phyloP scores from a whole-genome alignment of 2,329 filamentous ascomycete species.

The Alternaria panax region DNA sequence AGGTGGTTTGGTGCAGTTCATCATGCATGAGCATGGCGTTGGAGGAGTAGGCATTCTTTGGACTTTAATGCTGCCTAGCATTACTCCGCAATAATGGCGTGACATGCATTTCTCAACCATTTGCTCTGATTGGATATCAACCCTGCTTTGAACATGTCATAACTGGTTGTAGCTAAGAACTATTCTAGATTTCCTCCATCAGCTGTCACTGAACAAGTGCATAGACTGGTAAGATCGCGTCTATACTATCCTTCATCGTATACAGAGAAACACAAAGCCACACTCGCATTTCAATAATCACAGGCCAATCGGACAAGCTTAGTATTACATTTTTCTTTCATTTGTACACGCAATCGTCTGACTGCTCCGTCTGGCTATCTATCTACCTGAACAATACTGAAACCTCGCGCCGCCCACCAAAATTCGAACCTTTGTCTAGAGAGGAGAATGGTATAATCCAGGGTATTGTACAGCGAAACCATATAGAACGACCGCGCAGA shows the following conservation, averaged over 20 bases:
- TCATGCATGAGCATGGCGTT: constrained; percentile 3
- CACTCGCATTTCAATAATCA: neutral
- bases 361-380: neutral
- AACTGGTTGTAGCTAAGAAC: neutral
- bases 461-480: constrained; percentile 44
- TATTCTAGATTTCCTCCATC: neutral
- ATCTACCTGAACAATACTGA: neutral
- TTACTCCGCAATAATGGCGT: neutral
- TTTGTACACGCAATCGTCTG: neutral
- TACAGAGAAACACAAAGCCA: too few relatives aligned
- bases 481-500: constrained; percentile 17
- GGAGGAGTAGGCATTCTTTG: neutral
- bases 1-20: constrained; percentile 1
- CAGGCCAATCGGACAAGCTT: neutral
- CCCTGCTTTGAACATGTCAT: neutral
- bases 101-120: neutral
- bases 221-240: neutral
- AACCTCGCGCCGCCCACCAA: neutral
- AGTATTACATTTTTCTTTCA: neutral
- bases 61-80: neutral
- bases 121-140: neutral
- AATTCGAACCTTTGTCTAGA: constrained; percentile 31
- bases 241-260: neutral
- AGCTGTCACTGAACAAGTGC: neutral
- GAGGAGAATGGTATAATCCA: constrained; percentile 49